Percentiles rank a stretch among this genome's conserved stretches.
phyloP scores from a whole-genome alignment of 169 alveolate genomes.

The Amoebophrya sp. region DNA sequence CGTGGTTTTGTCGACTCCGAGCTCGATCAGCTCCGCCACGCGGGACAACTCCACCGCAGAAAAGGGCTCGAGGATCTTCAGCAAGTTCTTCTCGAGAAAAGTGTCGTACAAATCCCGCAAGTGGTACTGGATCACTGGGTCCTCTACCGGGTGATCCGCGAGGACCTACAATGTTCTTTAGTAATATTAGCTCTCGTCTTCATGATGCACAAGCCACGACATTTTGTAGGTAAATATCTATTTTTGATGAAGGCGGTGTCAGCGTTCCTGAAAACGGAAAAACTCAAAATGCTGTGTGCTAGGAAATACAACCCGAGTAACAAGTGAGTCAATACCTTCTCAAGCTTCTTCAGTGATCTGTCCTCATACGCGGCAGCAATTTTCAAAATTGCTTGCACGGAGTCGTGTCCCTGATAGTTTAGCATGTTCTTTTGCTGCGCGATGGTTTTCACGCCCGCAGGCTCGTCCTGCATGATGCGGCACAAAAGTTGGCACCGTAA shows the following conservation, averaged over 20 bases:
- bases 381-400: neutral
- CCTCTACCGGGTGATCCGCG: conserved; percentile 44
- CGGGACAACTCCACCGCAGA: conserved; percentile 68
- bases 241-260: no score
- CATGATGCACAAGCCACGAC: neutral
- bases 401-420: neutral
- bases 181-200: neutral
- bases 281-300: no score
- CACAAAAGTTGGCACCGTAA: conserved; percentile 78
- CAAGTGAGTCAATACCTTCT: no score
- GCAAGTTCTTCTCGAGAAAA: conserved; percentile 72
- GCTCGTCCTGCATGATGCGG: conserved; percentile 77
- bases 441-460: conserved; percentile 64
- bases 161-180: neutral
- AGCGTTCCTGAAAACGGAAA: no score
- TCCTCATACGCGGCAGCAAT: neutral
- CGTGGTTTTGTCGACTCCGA: conserved; percentile 58
- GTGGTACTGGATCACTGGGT: conserved; percentile 61
- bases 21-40: conserved; percentile 68
- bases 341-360: neutral
- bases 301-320: no score
- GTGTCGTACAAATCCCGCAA: conserved; percentile 63
- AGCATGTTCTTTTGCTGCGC: conserved; percentile 18
- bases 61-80: conserved; percentile 70
- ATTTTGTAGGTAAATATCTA: conserved; percentile 38